Evolutionary conservation across 768 basidiomycete genomes (phyloP).

Genomic region (Serpula lacrymans): DNA sequence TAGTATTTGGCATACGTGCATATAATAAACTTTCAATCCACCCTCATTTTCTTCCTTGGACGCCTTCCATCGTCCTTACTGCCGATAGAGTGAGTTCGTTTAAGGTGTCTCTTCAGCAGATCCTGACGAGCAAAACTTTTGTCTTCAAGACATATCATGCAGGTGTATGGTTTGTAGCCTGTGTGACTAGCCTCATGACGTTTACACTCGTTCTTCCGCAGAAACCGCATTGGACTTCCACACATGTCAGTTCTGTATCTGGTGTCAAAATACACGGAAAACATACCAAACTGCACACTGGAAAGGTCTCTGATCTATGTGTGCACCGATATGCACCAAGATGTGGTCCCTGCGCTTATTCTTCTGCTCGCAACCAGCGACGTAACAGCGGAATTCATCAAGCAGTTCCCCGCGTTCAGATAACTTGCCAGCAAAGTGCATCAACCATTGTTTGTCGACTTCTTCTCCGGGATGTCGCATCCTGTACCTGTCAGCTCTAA

Average conservation of each 20-base stretch:
- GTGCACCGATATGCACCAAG: constrained; percentile 68
- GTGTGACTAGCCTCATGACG: constrained; percentile 68
- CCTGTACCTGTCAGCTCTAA: constrained; percentile 53
- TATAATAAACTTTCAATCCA: too few species aligned
- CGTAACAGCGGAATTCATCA: constrained; percentile 65
- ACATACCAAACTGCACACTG: constrained; percentile 63
- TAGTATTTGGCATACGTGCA: too few species aligned
- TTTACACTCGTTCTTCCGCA: constrained; percentile 77
- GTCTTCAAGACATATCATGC: constrained; percentile 49
- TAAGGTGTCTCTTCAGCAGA: constrained; percentile 62
- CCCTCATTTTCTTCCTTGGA: constrained; percentile 24
- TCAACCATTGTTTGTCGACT: constrained; percentile 65
- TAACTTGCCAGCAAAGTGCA: constrained; percentile 65
- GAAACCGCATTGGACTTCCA: constrained; percentile 56
- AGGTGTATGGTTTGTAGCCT: constrained; percentile 55
- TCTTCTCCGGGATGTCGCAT: constrained; percentile 50
- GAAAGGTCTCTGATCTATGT: constrained; percentile 67
- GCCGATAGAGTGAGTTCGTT: constrained; percentile 47
- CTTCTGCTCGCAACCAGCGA: constrained; percentile 59
- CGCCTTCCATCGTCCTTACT: constrained; percentile 26
- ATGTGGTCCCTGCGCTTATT: constrained; percentile 78
- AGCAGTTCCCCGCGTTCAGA: constrained; percentile 54
- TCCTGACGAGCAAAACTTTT: constrained; percentile 66
- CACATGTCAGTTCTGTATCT: too few species aligned
- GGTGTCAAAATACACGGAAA: too few species aligned